These are phyloP conservation scores for Suillus tomentosus DNA, from an alignment of 768 basidiomycete genomes.

Conservation along the genomic window DNA sequence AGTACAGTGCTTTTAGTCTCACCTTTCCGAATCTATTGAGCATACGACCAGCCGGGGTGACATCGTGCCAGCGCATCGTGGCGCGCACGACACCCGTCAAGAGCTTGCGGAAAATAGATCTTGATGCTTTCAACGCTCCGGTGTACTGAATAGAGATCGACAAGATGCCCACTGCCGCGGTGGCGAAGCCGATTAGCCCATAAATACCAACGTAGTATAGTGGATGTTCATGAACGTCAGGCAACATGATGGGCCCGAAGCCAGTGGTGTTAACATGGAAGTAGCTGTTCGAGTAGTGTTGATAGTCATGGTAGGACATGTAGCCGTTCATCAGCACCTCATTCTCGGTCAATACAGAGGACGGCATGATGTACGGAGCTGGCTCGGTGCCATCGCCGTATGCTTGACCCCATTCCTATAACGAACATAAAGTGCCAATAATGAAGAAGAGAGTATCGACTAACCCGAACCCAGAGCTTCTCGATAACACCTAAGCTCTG, in stretches of 20 bases:
- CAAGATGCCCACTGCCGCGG: constrained; percentile 47
- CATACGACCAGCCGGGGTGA: constrained; percentile 80
- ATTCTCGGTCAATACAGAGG: constrained; percentile 28
- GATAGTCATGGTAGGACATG: constrained; percentile 21
- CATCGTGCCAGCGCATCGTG: constrained; percentile 85
- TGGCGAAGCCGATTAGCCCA: constrained; percentile 56
- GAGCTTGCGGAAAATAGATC: constrained; percentile 48
- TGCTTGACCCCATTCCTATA: constrained; percentile 33
- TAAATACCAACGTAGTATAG: constrained; percentile 74
- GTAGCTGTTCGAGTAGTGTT: constrained; percentile 20
- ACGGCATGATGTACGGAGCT: constrained; percentile 22
- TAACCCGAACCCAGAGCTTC: constrained; percentile 34
- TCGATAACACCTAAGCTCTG: constrained; percentile 30
- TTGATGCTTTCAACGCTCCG: constrained; percentile 43
- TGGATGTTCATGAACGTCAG: constrained; percentile 58
- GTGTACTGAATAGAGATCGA: constrained; percentile 59
- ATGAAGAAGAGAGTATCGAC: background rate
- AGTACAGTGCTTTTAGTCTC: constrained; percentile 5
- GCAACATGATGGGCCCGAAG: constrained; percentile 33
- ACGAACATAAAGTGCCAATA: constrained; percentile 4
- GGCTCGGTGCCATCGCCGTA: constrained; percentile 13
- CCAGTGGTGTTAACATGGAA: constrained; percentile 19
- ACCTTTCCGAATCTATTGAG: constrained; percentile 83
- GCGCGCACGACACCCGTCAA: constrained; percentile 73
- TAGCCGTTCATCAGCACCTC: constrained; percentile 30